Evolutionary conservation across 2,329 filamentous ascomycete genomes (phyloP), one percentile per base, ranked within the genome.

Genomic region (Trichoderma harzianum): DNA sequence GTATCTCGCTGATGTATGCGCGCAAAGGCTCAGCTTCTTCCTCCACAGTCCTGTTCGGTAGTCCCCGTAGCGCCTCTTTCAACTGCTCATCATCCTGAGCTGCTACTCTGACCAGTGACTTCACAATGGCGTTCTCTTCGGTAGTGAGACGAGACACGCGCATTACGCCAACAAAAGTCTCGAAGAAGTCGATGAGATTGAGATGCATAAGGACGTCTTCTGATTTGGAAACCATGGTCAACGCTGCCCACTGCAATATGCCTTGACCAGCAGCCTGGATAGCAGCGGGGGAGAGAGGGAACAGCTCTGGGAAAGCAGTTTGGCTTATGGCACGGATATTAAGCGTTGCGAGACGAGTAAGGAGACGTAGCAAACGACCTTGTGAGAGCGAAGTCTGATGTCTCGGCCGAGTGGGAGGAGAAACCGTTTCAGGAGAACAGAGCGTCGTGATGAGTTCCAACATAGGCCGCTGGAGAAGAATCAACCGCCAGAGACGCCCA

Each of bases 131-230:
- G 24, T 84, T 79, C 71, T 82, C 82, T 66, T 80, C 78, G 0
- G 72, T 47, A 0, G 78, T 80, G 64, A 78, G 81, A 16, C 78
- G 80, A 0, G 83, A 80, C 5, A 85, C 77, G 16, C 85, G 79
- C 80, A 87, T 82, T 39, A 86, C 80, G 64, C 82, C 84, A 32
- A 88, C 78, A 24, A 88, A 79, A 8, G 81, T 79, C 78, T 88
- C 85, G 74, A 86, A 86, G 72, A 88, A 89, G 73, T 88, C 85
- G n/a, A 87, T 78, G 24, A 88, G 80, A 68, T 74, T 86, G 7
- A 86, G 78, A 57, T 85, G 83, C 84, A 89, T 86, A 26, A 89
- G 80, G 24, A 79, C 72, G 69, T 89, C 87, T 63, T 89, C 87
- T 1, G 79, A 76, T 69, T 76, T 82, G 72, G 86, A 85, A 30